Base-by-base conservation (phyloP, 306 rosid species). In the Ammopiptanthus mongolicus region DNA sequence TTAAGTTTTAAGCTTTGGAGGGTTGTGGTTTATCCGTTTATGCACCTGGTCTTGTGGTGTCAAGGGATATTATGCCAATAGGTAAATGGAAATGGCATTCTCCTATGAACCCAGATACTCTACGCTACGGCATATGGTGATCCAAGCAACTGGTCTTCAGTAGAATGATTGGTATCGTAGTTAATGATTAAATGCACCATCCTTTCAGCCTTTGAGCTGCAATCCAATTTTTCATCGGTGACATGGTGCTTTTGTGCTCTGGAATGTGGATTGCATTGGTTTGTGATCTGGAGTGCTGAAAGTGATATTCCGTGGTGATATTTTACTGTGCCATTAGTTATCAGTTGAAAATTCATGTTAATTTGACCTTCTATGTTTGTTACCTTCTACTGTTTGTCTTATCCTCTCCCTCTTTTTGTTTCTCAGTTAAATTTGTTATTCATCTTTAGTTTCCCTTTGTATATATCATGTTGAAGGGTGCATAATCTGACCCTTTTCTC, bases 401-500 rank as follows among this genome's bases (percentile, higher is more conserved):
- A 42, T 55, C 23, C 15, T 72, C 25, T 63, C 28, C 44, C 21
- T 18, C 1, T 34, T 34, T 29, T 31, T 55, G 41, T 52, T 53
- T 41, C 14, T 52, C 44, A 29, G 4, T 73, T 34, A 23, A 47
- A 73, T 7, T 36, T 36, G 29, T 46, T 62, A 28, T 44, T 48
- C 14, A 34, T 65, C 29, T 14, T 57, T 65, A 5, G 21, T 51
- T 13, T 21, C 58, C 19, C 14, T 48, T 18, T 62, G 21, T 65
- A 1, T 31, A 52, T 25, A 48, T 42, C 22, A 64, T 29, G 48
- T 13, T 77, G 42, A 56, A 17, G 22, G 78, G 15, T 44, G 28
- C 52, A 8, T 18, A 53, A 64, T 68, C 71, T 74, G 65, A 61
- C 57, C 25, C 52, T 67, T 65, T 44, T 77, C 70, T 78, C 70